These are phyloP conservation scores for Lachnellula hyalina DNA, from an alignment of 2,329 filamentous ascomycete genomes.

Conservation along the genomic window DNA sequence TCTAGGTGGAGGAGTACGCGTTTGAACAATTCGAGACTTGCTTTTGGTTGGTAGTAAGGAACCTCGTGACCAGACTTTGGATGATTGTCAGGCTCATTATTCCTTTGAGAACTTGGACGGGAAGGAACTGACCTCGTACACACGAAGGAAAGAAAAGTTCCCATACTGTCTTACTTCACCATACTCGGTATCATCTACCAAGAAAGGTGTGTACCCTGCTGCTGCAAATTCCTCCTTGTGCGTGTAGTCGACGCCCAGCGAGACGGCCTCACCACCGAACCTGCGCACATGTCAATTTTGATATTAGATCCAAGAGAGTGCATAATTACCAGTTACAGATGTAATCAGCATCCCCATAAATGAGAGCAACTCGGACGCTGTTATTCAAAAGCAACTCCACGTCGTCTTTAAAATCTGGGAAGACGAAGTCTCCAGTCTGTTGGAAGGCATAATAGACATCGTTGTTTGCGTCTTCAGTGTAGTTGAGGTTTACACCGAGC, in stretches of 20 bases:
- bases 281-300: conserved; percentile 23
- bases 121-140: conserved; percentile 23
- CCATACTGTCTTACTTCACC: conserved; percentile 56
- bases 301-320: background rate
- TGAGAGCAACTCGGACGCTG: conserved; percentile 46
- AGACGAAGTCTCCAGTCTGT: conserved; percentile 53
- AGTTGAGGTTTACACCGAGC: conserved; percentile 13
- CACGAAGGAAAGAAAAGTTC: conserved; percentile 35
- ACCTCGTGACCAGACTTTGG: conserved; percentile 19
- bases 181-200: conserved; percentile 48
- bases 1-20: conserved; percentile 26
- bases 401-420: conserved; percentile 49
- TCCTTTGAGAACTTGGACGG: background rate
- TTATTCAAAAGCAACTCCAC: conserved; percentile 41
- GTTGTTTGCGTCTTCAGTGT: conserved; percentile 21
- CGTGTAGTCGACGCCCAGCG: conserved; percentile 43
- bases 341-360: conserved; percentile 49
- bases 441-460: conserved; percentile 42
- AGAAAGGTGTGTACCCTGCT: conserved; percentile 52
- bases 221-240: conserved; percentile 43
- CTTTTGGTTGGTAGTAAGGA: conserved; percentile 24
- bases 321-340: conserved; percentile 19
- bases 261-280: conserved; percentile 53
- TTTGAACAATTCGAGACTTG: conserved; percentile 26
- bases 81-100: background rate